phyloP scores from a whole-genome alignment of 2,329 filamentous ascomycete genomes.

The Verticillium klebahnii region DNA sequence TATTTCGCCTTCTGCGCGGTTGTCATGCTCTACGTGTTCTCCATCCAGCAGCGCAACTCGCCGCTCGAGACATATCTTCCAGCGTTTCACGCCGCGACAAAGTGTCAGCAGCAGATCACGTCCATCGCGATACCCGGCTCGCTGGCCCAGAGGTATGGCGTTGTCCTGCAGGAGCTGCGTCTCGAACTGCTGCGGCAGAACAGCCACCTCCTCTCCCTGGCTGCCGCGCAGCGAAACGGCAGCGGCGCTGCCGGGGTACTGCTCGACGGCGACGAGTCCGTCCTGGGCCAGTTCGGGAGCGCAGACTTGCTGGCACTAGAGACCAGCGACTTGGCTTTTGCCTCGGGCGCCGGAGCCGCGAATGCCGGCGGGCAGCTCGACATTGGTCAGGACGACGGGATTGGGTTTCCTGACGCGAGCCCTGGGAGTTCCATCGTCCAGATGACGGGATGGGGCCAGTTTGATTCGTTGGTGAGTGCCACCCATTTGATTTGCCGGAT shows the following conservation, averaged over 20 bases:
- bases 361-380: neutral
- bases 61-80: constrained; percentile 18
- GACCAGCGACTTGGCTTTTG: neutral
- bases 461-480: constrained; percentile 16
- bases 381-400: neutral
- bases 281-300: neutral
- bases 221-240: neutral
- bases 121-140: constrained; percentile 30
- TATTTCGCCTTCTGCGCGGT: constrained; percentile 40
- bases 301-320: neutral
- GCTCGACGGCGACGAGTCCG: neutral
- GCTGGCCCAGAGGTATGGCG: constrained; percentile 32
- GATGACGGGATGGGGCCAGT: constrained; percentile 19
- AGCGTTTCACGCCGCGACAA: constrained; percentile 29
- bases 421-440: constrained; percentile 11
- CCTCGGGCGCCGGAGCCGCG: neutral
- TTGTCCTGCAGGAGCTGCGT: constrained; percentile 32
- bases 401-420: constrained; percentile 4
- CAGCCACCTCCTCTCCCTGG: constrained; percentile 8
- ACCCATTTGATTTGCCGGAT: neutral
- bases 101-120: constrained; percentile 33
- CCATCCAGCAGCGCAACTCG: constrained; percentile 29
- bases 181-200: constrained; percentile 20
- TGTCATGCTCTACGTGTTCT: constrained; percentile 37
- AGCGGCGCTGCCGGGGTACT: neutral